Evolutionary conservation across 305 asterid species (phyloP).

Genomic region (Lippia alba): DNA sequence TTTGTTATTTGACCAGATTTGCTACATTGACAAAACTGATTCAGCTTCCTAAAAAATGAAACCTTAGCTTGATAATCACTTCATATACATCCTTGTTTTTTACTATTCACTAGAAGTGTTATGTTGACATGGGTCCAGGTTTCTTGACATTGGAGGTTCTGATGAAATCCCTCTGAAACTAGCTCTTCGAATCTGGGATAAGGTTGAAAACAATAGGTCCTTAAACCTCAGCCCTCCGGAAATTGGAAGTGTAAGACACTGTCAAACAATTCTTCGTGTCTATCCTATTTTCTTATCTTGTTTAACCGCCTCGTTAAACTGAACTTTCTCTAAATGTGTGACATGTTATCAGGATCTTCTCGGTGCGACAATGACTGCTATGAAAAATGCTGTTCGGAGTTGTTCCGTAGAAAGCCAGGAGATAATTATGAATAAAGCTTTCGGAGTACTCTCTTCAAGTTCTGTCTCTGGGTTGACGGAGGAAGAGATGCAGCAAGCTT

Average conservation of each 20-base stretch:
- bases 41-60: no score
- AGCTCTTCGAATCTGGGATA: slow-evolving; percentile 66
- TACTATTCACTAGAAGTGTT: slow-evolving; percentile 27
- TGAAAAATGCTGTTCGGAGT: slow-evolving; percentile 76
- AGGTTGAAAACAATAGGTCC: slow-evolving; percentile 50
- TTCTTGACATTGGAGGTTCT: slow-evolving; percentile 58
- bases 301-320: slow-evolving; percentile 30
- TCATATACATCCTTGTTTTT: not conserved
- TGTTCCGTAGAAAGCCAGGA: slow-evolving; percentile 76
- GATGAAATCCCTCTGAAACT: slow-evolving; percentile 73
- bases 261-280: slow-evolving; percentile 21
- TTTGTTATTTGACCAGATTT: not conserved
- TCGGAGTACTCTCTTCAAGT: slow-evolving; percentile 53
- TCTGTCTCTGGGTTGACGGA: slow-evolving; percentile 37
- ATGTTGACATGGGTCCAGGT: slow-evolving; percentile 57
- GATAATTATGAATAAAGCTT: slow-evolving; percentile 61
- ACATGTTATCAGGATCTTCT: slow-evolving; percentile 66
- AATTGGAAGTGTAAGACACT: slow-evolving; percentile 47
- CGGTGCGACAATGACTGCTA: slow-evolving; percentile 64
- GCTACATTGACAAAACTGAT: no score
- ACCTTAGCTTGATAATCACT: no score
- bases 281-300: slow-evolving; percentile 31
- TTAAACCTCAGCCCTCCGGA: slow-evolving; percentile 45
- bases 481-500: slow-evolving; percentile 45
- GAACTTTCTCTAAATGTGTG: slow-evolving; percentile 32